Conservation (phyloP, 2,329 filamentous ascomycete species). For the Aspergillus candidus region DNA sequence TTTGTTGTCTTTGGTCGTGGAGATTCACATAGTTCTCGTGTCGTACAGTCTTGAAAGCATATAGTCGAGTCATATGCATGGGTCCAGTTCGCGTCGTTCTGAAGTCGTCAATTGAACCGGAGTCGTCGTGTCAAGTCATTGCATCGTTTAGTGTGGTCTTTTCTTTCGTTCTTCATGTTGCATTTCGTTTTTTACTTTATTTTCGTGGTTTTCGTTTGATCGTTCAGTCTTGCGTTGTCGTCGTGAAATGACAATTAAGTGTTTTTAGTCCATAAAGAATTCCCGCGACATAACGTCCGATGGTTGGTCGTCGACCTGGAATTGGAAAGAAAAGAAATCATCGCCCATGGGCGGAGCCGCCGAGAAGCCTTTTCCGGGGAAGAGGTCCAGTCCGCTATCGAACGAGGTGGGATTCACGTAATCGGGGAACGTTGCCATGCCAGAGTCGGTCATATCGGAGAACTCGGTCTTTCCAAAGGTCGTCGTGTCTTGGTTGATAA, state of each 20-base stretch:
- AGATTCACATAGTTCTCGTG: slow-evolving; percentile 21
- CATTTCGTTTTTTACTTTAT: too few species aligned
- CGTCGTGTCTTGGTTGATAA: slow-evolving; percentile 32
- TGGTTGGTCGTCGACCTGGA: slow-evolving; percentile 29
- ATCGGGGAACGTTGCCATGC: slow-evolving; percentile 31
- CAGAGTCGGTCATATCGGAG: slow-evolving; percentile 22
- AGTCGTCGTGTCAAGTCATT: too few species aligned
- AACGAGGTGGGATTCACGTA: slow-evolving; percentile 29
- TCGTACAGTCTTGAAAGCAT: slow-evolving; percentile 10
- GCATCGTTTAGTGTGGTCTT: too few species aligned
- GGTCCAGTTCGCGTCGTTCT: slow-evolving; percentile 9
- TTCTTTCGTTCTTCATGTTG: too few species aligned
- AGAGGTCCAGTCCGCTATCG: slow-evolving; percentile 28
- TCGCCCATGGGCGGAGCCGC: slow-evolving; percentile 21
- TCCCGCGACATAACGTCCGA: slow-evolving; percentile 20
- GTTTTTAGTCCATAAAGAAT: slow-evolving; percentile 18
- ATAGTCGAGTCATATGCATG: slow-evolving; percentile 14
- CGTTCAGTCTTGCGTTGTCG: too few species aligned
- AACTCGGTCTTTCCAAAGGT: slow-evolving; percentile 27
- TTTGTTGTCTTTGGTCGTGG: slow-evolving; percentile 7
- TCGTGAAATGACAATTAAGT: not conserved
- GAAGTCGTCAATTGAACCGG: not conserved
- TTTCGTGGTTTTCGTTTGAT: too few species aligned
- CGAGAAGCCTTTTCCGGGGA: slow-evolving; percentile 27
- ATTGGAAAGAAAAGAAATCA: slow-evolving; percentile 35